Percentiles rank a stretch among this genome's conserved stretches.
phyloP scores from a whole-genome alignment of 495 filamentous ascomycete species.

The Aspergillus nidulans region DNA sequence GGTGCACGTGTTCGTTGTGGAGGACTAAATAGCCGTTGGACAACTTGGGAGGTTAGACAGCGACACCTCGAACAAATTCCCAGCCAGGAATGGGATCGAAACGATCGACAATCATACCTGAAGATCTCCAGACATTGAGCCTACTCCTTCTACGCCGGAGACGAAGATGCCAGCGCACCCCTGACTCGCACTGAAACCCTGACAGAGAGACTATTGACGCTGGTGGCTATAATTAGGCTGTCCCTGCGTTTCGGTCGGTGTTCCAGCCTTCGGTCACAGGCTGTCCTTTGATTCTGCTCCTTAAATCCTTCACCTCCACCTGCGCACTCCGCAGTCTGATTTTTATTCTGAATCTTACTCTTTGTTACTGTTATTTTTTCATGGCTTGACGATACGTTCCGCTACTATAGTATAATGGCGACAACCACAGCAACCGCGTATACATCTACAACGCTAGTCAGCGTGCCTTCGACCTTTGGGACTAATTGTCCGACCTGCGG shows the following conservation, averaged over 20 bases:
- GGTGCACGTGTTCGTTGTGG: neutral
- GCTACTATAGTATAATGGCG: neutral
- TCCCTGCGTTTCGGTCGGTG: neutral
- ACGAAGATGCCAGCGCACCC: neutral
- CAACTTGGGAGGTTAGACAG: no score
- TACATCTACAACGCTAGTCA: neutral
- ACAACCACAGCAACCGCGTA: neutral
- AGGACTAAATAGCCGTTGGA: neutral
- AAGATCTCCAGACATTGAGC: neutral
- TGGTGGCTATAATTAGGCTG: neutral
- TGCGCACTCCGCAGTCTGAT: neutral
- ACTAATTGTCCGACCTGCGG: slow-evolving; percentile 47
- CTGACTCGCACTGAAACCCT: neutral
- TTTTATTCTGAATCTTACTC: neutral
- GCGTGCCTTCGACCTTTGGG: slow-evolving; percentile 9
- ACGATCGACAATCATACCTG: neutral
- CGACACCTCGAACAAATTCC: neutral
- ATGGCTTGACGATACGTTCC: neutral
- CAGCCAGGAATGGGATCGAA: neutral
- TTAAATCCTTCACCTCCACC: neutral
- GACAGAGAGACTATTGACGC: neutral
- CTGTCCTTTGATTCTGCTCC: neutral
- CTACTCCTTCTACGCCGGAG: no score
- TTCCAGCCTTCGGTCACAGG: neutral
- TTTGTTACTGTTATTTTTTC: neutral